Percentiles rank a stretch among this genome's conserved stretches.
phyloP scores from a whole-genome alignment of 225 moss, liverwort and hornwort genomes.

The Neckera pumila region DNA sequence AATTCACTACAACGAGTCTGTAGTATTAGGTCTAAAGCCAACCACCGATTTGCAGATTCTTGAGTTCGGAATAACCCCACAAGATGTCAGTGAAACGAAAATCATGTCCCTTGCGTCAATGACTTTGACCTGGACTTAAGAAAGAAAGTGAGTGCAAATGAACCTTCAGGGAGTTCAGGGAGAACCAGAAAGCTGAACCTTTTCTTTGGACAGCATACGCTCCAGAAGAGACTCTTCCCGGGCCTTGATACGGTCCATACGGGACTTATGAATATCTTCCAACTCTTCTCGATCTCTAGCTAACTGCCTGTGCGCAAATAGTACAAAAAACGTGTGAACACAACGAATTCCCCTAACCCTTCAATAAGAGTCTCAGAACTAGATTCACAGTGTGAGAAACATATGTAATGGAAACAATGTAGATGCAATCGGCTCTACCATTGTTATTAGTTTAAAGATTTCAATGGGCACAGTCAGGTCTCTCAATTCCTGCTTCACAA shows the following conservation, averaged over 20 bases:
- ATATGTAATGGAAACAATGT: background rate
- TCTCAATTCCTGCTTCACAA: background rate
- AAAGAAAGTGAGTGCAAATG: background rate
- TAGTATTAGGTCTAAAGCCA: background rate
- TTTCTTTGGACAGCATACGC: constrained; percentile 64
- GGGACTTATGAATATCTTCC: constrained; percentile 64
- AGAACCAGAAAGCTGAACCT: constrained; percentile 28
- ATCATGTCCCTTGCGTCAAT: background rate
- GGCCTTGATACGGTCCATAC: constrained; percentile 60
- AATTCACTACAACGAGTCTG: background rate
- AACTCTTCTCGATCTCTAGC: constrained; percentile 63
- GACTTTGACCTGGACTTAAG: background rate
- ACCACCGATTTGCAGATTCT: background rate
- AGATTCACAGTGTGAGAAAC: background rate
- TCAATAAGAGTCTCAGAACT: background rate
- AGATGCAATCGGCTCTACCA: background rate
- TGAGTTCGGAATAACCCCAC: background rate
- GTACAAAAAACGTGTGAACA: background rate
- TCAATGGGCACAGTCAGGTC: background rate
- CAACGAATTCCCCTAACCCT: background rate
- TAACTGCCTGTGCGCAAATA: constrained; percentile 41
- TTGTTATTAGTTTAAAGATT: background rate
- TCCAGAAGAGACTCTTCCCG: constrained; percentile 61
- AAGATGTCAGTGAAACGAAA: background rate
- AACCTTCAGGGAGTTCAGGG: background rate